Conservation (phyloP, 768 basidiomycete species). For the Xanthoconium stramineum region DNA sequence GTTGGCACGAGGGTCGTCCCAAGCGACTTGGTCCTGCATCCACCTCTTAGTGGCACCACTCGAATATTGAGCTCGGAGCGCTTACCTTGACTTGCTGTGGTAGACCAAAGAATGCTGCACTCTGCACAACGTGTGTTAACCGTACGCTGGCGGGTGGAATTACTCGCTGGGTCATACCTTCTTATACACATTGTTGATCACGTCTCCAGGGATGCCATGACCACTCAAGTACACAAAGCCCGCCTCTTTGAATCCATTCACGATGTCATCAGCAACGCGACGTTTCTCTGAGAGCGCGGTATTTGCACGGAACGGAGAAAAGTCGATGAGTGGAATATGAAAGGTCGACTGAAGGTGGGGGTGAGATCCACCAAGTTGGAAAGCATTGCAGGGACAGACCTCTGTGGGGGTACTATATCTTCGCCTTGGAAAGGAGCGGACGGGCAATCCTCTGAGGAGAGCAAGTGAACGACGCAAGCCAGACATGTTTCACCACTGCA, state of each 20-base stretch:
- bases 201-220: conserved; percentile 63
- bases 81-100: conserved; percentile 59
- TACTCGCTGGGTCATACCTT: conserved; percentile 45
- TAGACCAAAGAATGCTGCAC: conserved; percentile 70
- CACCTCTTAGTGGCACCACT: background rate
- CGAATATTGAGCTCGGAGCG: background rate
- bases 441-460: conserved; percentile 1
- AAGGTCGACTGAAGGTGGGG: conserved; percentile 38
- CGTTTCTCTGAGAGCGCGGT: conserved; percentile 54
- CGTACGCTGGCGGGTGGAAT: background rate
- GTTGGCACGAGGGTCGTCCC: conserved; percentile 85
- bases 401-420: conserved; percentile 26
- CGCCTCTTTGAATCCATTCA: conserved; percentile 72
- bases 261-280: conserved; percentile 62
- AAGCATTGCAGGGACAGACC: conserved; percentile 7
- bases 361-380: conserved; percentile 4
- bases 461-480: conserved; percentile 13
- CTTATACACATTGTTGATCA: conserved; percentile 57
- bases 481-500: conserved; percentile 3
- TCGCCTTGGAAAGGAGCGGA: conserved; percentile 4
- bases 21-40: conserved; percentile 57
- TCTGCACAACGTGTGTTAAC: conserved; percentile 42
- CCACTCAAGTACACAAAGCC: conserved; percentile 78
- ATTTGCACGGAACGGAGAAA: conserved; percentile 59
- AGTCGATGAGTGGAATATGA: conserved; percentile 76